phyloP scores from a whole-genome alignment of 2,329 filamentous ascomycete species.

The Sporothrix brasiliensis region DNA sequence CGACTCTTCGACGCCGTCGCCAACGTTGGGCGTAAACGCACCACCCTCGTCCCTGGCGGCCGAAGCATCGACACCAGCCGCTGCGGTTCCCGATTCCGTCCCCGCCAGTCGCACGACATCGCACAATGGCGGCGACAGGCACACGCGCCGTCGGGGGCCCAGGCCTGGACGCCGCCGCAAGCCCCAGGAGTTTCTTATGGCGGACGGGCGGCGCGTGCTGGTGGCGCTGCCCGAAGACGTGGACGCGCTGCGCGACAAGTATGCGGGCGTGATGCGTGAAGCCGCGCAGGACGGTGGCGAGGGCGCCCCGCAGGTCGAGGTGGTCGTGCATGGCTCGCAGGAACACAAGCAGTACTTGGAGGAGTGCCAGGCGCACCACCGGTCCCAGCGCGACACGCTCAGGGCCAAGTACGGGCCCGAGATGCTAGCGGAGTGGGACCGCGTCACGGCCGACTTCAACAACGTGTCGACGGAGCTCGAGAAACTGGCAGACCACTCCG shows the following conservation, averaged over 20 bases:
- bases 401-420: conserved; percentile 53
- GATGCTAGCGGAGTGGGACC: conserved; percentile 58
- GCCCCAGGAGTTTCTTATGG: conserved; percentile 57
- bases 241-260: conserved; percentile 50
- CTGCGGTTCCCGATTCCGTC: conserved; percentile 2
- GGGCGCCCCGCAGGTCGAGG: conserved; percentile 50
- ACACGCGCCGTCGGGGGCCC: neutral
- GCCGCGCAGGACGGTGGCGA: conserved; percentile 9
- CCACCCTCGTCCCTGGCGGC: neutral
- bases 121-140: neutral
- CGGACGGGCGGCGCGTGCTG: conserved; percentile 59
- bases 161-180: conserved; percentile 42
- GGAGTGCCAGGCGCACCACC: conserved; percentile 57
- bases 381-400: conserved; percentile 51
- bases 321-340: conserved; percentile 60
- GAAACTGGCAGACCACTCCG: conserved; percentile 53
- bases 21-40: conserved; percentile 9
- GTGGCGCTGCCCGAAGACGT: conserved; percentile 61
- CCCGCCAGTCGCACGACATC: conserved; percentile 22
- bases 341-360: conserved; percentile 53
- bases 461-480: conserved; percentile 57
- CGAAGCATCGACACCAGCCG: neutral
- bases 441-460: conserved; percentile 57
- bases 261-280: conserved; percentile 42
- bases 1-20: conserved; percentile 12